Evolutionary conservation across 2,329 filamentous ascomycete species (phyloP).

Genomic region (Fusarium temperatum): DNA sequence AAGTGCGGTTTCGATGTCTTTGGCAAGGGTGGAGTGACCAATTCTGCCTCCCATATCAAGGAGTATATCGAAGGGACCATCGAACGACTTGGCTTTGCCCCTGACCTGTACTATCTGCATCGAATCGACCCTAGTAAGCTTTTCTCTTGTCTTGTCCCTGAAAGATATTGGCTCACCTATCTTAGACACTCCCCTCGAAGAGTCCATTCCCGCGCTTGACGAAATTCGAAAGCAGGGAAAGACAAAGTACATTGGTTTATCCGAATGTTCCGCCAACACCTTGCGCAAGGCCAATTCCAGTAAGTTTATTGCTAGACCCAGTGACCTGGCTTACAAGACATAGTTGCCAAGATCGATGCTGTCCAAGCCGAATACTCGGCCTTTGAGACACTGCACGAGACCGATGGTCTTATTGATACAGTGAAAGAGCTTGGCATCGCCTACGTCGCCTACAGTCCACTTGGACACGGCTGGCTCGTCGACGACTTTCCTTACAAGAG

Average conservation of each 20-base stretch:
- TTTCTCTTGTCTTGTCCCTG: too few species aligned
- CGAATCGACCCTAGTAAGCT: slow-evolving; percentile 1
- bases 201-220: background rate
- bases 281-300: slow-evolving; percentile 1
- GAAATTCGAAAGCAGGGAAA: background rate
- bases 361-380: slow-evolving; percentile 9
- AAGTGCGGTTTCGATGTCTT: background rate
- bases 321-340: background rate
- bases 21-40: background rate
- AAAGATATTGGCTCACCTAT: too few species aligned
- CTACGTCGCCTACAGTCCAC: background rate
- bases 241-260: slow-evolving; percentile 1
- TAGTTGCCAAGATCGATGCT: slow-evolving; percentile 10
- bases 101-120: slow-evolving; percentile 3
- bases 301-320: accelerated
- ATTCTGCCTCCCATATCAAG: background rate
- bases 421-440: background rate
- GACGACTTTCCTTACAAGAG: background rate
- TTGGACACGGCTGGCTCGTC: background rate
- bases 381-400: slow-evolving; percentile 5
- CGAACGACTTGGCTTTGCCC: slow-evolving; percentile 2
- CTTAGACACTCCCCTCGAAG: background rate
- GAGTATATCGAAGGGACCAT: background rate
- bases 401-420: background rate
- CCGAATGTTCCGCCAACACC: background rate